phyloP scores from a whole-genome alignment of 2,329 filamentous ascomycete species.

The Canariomyces notabilis region DNA sequence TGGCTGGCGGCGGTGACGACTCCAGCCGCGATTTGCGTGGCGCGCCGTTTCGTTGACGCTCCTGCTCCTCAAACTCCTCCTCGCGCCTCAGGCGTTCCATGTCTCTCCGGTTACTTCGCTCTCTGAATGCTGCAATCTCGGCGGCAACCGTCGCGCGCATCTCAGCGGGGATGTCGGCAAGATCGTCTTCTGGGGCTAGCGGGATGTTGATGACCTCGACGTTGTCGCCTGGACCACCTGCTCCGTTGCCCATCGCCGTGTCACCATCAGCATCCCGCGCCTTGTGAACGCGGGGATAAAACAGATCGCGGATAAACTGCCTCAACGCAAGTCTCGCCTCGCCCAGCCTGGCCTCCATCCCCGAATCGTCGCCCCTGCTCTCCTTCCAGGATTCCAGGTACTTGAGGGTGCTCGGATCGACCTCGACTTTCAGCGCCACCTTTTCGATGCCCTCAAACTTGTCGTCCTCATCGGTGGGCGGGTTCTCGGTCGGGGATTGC shows the following conservation, averaged over 20 bases:
- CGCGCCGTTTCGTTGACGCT: slow-evolving; percentile 67
- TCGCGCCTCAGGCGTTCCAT: slow-evolving; percentile 81
- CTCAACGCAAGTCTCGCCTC: slow-evolving; percentile 63
- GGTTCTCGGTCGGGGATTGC: slow-evolving; percentile 46
- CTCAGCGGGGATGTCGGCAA: slow-evolving; percentile 91
- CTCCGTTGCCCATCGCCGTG: slow-evolving; percentile 61
- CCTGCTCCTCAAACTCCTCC: slow-evolving; percentile 85
- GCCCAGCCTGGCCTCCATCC: slow-evolving; percentile 63
- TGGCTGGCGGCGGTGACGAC: slow-evolving; percentile 63
- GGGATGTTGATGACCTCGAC: slow-evolving; percentile 89
- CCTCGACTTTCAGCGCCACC: slow-evolving; percentile 63
- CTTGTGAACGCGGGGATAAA: slow-evolving; percentile 55
- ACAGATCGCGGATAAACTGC: slow-evolving; percentile 64
- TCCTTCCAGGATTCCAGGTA: slow-evolving; percentile 81
- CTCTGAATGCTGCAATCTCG: slow-evolving; percentile 91
- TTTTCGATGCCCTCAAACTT: slow-evolving; percentile 58
- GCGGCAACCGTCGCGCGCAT: slow-evolving; percentile 92
- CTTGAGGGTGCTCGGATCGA: slow-evolving; percentile 77
- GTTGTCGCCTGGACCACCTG: slow-evolving; percentile 50
- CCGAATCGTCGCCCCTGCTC: slow-evolving; percentile 57
- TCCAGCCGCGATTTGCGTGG: slow-evolving; percentile 61
- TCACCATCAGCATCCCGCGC: slow-evolving; percentile 62
- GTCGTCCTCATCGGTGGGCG: slow-evolving; percentile 37
- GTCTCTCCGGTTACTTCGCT: slow-evolving; percentile 83
- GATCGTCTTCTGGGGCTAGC: slow-evolving; percentile 81